Evolutionary conservation across 495 filamentous ascomycete genomes (phyloP).

Genomic region (Aspergillus wentii): DNA sequence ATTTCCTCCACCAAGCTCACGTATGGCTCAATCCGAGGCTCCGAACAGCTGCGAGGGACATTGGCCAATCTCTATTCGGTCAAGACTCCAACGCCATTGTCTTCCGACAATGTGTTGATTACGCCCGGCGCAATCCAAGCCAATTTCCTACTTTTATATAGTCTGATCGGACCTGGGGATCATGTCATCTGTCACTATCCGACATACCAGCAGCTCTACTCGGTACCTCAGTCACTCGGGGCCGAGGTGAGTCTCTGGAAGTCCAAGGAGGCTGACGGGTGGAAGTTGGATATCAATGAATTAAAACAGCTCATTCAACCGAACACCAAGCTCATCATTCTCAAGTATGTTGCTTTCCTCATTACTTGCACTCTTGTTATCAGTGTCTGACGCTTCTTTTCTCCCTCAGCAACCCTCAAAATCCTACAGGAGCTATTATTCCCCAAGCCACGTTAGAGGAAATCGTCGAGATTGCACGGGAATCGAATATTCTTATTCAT

Average conservation of each 20-base stretch:
- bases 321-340: constrained; percentile 71
- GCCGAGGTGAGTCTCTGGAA: constrained; percentile 81
- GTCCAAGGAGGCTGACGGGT: constrained; percentile 58
- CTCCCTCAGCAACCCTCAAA: constrained; percentile 74
- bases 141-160: constrained; percentile 75
- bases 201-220: constrained; percentile 85
- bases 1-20: constrained; percentile 51
- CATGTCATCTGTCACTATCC: constrained; percentile 89
- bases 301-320: constrained; percentile 61
- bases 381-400: constrained; percentile 4
- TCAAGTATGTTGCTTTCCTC: constrained; percentile 46
- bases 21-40: constrained; percentile 71
- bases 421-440: constrained; percentile 75
- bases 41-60: constrained; percentile 54
- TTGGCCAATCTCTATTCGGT: constrained; percentile 63
- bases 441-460: constrained; percentile 53
- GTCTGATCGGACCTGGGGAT: constrained; percentile 70
- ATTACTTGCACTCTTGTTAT: neutral
- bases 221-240: constrained; percentile 69
- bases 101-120: constrained; percentile 66
- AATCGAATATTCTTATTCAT: constrained; percentile 61
- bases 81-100: constrained; percentile 44
- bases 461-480: constrained; percentile 60
- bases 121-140: constrained; percentile 80
- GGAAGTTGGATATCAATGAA: constrained; percentile 62